Evolutionary conservation across 208 protist species (phyloP).

Genomic region (Wallacemonas sp.): DNA sequence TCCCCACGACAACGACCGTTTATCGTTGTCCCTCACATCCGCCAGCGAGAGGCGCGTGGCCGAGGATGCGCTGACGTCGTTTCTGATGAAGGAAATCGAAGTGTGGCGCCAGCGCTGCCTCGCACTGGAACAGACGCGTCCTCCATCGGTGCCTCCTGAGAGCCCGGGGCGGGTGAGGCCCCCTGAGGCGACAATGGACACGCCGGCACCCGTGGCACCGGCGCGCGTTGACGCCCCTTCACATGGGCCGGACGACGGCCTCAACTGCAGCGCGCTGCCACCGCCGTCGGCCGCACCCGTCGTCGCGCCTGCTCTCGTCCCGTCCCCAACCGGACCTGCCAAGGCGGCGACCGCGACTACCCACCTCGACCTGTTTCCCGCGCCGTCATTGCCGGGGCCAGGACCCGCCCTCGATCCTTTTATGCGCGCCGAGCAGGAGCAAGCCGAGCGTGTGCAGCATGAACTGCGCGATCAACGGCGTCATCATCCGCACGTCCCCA

Average conservation of each 20-base stretch:
- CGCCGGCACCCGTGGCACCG: too few relatives aligned
- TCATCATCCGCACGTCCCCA: neutral
- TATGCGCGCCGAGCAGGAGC: neutral
- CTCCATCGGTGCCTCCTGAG: neutral
- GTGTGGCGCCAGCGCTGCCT: conserved; percentile 46
- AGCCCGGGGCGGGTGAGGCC: too few relatives aligned
- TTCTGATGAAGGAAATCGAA: conserved; percentile 40
- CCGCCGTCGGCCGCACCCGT: neutral
- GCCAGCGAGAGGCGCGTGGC: neutral
- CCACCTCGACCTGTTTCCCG: neutral
- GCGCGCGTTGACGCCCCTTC: too few relatives aligned
- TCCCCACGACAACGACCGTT: neutral
- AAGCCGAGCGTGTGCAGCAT: neutral
- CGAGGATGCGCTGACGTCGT: neutral
- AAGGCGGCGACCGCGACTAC: too few relatives aligned
- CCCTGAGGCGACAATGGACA: too few relatives aligned
- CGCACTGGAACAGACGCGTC: conserved; percentile 24
- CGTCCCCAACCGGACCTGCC: too few relatives aligned
- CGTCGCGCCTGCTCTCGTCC: neutral
- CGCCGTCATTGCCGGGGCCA: too few relatives aligned
- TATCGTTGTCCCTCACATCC: neutral
- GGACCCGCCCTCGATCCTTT: conserved; percentile 8
- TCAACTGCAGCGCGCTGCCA: neutral
- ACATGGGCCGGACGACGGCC: too few relatives aligned
- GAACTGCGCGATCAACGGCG: neutral